Evolutionary conservation across 306 rosid species (phyloP).

Genomic region (Carpinus viminea): DNA sequence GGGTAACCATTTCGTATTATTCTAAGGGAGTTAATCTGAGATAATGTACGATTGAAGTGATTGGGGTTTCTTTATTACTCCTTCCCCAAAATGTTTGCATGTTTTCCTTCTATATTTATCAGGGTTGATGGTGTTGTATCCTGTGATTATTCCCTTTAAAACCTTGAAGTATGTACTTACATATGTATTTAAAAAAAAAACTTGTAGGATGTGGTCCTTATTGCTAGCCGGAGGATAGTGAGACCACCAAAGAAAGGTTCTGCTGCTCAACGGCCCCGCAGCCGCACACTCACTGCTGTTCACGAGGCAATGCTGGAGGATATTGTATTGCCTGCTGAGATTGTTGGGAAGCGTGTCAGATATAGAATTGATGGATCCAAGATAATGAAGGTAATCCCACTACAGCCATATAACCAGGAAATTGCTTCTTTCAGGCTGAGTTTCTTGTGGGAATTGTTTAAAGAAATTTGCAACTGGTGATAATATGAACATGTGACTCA

Average conservation of each 20-base stretch:
- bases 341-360: constrained; percentile 83
- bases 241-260: constrained; percentile 95
- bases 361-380: constrained; percentile 77
- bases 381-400: constrained; percentile 64
- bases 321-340: constrained; percentile 86
- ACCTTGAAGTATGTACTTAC: constrained; percentile 52
- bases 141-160: background rate
- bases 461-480: background rate
- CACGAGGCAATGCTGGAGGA: constrained; percentile 91
- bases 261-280: constrained; percentile 82
- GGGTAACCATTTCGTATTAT: background rate
- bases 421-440: constrained; percentile 14
- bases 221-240: constrained; percentile 79
- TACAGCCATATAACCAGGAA: background rate
- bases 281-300: constrained; percentile 83
- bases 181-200: no score
- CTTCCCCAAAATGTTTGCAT: background rate
- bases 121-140: background rate
- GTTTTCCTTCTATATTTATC: background rate
- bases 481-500: background rate
- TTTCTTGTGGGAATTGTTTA: background rate
- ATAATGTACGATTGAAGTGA: background rate
- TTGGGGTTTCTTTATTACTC: background rate
- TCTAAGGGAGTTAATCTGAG: background rate
- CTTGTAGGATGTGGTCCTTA: constrained; percentile 66